phyloP scores from a whole-genome alignment of 2,329 filamentous ascomycete species.

The Zasmidium cellare region DNA sequence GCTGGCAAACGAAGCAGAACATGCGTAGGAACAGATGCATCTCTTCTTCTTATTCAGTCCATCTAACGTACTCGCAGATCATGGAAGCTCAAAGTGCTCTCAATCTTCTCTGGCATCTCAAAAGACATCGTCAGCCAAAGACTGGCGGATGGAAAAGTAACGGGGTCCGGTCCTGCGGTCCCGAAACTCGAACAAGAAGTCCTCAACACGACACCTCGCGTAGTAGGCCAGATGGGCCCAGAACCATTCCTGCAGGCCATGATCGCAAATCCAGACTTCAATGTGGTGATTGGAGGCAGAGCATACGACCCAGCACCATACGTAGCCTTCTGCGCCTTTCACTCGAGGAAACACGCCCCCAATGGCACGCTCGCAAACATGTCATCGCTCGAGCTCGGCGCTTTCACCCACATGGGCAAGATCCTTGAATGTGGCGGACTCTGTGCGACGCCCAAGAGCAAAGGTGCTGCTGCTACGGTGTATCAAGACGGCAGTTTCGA shows the following conservation, averaged over 20 bases:
- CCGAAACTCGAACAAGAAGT: slow-evolving; percentile 3
- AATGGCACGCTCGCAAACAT: background rate
- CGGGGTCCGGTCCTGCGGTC: slow-evolving; percentile 5
- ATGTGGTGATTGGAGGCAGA: slow-evolving; percentile 8
- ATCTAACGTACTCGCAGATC: background rate
- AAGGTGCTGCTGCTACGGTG: slow-evolving; percentile 25
- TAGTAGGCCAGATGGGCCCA: slow-evolving; percentile 10
- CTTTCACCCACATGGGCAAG: slow-evolving; percentile 53
- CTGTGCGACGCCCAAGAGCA: slow-evolving; percentile 51
- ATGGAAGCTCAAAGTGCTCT: slow-evolving; percentile 2
- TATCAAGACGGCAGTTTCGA: slow-evolving; percentile 51
- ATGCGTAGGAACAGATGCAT: background rate
- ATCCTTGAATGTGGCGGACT: slow-evolving; percentile 55
- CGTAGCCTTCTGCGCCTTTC: slow-evolving; percentile 7
- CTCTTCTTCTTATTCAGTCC: too few species aligned
- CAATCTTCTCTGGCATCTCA: slow-evolving; percentile 7
- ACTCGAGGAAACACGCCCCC: background rate
- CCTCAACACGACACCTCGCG: slow-evolving; percentile 2
- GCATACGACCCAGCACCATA: slow-evolving; percentile 11
- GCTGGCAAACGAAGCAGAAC: slow-evolving; percentile 3
- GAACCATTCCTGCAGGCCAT: slow-evolving; percentile 12
- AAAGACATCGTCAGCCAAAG: background rate
- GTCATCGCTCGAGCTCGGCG: slow-evolving; percentile 2
- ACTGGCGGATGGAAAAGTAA: background rate
- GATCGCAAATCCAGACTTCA: slow-evolving; percentile 6